Conservation (phyloP, 2,329 filamentous ascomycete species). For the Ceratocystis papillata region DNA sequence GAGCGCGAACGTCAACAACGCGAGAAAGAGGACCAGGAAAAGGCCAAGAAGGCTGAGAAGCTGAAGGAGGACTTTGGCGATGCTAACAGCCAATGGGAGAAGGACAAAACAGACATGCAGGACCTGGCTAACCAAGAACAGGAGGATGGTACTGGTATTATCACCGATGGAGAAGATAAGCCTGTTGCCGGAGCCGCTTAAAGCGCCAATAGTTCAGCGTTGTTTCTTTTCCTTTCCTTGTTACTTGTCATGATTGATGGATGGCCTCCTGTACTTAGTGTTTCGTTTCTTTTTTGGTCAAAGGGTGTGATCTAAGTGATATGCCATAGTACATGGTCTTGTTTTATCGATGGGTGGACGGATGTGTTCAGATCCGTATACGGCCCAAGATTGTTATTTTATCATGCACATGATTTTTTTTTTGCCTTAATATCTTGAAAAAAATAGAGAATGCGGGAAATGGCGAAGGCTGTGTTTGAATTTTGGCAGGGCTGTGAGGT, state of each 20-base stretch:
- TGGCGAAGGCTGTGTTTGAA: background rate
- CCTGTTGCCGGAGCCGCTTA: conserved; percentile 10
- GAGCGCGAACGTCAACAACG: conserved; percentile 70
- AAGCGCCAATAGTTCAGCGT: background rate
- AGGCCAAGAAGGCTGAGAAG: conserved; percentile 61
- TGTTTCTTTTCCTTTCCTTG: conserved; percentile 15
- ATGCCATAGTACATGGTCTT: conserved; percentile 15
- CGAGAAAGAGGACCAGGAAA: conserved; percentile 60
- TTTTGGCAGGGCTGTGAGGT: background rate
- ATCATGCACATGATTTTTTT: background rate
- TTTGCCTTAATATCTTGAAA: background rate
- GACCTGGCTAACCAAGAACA: conserved; percentile 38
- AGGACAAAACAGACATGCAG: conserved; percentile 72
- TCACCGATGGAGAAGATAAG: background rate
- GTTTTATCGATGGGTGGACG: background rate
- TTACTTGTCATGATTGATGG: conserved; percentile 17
- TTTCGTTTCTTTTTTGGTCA: conserved; percentile 16
- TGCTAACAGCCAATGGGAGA: conserved; percentile 70
- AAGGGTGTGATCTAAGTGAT: conserved; percentile 10
- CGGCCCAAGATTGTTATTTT: background rate
- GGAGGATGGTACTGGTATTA: conserved; percentile 12
- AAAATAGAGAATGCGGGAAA: background rate
- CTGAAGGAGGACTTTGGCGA: conserved; percentile 73
- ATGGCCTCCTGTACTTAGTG: conserved; percentile 12
- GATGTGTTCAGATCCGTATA: conserved; percentile 2